Conservation (phyloP, 1,139 yeast species). For the Sugiyamaella grinbergsii region DNA sequence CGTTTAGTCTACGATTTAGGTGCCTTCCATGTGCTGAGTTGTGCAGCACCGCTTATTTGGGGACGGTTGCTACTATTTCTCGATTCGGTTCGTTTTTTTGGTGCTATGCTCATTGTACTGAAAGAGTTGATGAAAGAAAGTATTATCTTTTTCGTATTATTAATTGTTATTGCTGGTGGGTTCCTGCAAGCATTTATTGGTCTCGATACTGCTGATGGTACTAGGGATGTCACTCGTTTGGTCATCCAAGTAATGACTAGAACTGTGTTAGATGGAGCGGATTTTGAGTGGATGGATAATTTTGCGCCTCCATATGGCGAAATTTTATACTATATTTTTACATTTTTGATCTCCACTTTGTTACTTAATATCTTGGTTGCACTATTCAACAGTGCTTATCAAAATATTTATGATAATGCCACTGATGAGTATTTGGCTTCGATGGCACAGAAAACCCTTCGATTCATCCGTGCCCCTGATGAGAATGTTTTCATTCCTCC, state of each 20-base stretch:
- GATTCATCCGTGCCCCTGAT: constrained; percentile 88
- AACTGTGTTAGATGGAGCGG: constrained; percentile 72
- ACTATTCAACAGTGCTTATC: constrained; percentile 80
- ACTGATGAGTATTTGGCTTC: constrained; percentile 82
- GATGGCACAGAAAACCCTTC: constrained; percentile 78
- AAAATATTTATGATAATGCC: constrained; percentile 78
- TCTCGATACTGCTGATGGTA: constrained; percentile 84
- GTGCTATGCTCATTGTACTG: constrained; percentile 83
- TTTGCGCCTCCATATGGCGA: constrained; percentile 87
- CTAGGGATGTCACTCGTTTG: constrained; percentile 67
- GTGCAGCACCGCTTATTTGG: constrained; percentile 91
- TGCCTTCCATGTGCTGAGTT: constrained; percentile 69
- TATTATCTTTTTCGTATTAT: constrained; percentile 71
- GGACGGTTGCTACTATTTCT: constrained; percentile 70
- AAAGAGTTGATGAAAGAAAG: constrained; percentile 89
- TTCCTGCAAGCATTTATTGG: constrained; percentile 87
- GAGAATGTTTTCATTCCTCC: constrained; percentile 86
- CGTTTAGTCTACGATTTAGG: constrained; percentile 57
- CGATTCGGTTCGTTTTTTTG: constrained; percentile 81
- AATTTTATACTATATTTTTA: constrained; percentile 71
- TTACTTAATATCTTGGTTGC: constrained; percentile 78
- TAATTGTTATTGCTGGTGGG: constrained; percentile 71
- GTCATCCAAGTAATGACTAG: constrained; percentile 67
- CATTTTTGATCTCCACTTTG: constrained; percentile 63
- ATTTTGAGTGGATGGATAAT: constrained; percentile 65